These are phyloP conservation scores for Fusarium nurragi DNA, from an alignment of 2,329 filamentous ascomycete genomes.

Conservation along the genomic window DNA sequence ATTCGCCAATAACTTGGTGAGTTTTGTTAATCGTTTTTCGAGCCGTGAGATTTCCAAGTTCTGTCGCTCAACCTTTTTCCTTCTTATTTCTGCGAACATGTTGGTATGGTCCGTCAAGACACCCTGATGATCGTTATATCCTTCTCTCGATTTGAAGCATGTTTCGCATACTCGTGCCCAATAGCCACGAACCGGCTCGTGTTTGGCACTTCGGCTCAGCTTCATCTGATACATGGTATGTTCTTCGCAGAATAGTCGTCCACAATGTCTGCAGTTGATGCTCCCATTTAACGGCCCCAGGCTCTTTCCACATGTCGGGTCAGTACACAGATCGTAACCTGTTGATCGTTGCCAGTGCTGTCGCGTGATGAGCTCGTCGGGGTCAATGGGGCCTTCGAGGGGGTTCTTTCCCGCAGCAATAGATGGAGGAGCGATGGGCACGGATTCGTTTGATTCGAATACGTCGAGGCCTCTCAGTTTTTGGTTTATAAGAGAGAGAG, in stretches of 20 bases:
- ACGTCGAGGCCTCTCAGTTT: conserved; percentile 92
- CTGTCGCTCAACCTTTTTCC: conserved; percentile 82
- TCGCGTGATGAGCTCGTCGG: conserved; percentile 88
- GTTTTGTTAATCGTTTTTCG: conserved; percentile 89
- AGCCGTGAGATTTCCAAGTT: conserved; percentile 88
- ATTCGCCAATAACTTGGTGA: conserved; percentile 84
- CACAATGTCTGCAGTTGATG: conserved; percentile 94
- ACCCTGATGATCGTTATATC: conserved; percentile 90
- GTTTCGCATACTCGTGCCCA: conserved; percentile 98
- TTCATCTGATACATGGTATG: conserved; percentile 99
- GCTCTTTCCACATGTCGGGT: conserved; percentile 83
- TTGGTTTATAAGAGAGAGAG: conserved; percentile 89
- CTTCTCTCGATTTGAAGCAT: conserved; percentile 96
- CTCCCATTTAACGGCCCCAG: conserved; percentile 82
- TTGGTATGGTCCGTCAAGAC: conserved; percentile 75
- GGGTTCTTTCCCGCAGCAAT: conserved; percentile 51
- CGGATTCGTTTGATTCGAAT: conserved; percentile 88
- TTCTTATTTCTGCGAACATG: conserved; percentile 75
- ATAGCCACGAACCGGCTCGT: conserved; percentile 88
- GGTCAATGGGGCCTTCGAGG: conserved; percentile 67
- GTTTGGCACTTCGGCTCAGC: conserved; percentile 84
- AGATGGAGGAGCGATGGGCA: conserved; percentile 46
- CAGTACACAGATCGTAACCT: conserved; percentile 81
- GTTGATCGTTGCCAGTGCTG: conserved; percentile 87
- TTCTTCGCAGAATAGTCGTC: conserved; percentile 92